These are phyloP conservation scores for Suzukiozyma palmioleophila DNA, from an alignment of 1,139 yeast genomes.

Conservation along the genomic window DNA sequence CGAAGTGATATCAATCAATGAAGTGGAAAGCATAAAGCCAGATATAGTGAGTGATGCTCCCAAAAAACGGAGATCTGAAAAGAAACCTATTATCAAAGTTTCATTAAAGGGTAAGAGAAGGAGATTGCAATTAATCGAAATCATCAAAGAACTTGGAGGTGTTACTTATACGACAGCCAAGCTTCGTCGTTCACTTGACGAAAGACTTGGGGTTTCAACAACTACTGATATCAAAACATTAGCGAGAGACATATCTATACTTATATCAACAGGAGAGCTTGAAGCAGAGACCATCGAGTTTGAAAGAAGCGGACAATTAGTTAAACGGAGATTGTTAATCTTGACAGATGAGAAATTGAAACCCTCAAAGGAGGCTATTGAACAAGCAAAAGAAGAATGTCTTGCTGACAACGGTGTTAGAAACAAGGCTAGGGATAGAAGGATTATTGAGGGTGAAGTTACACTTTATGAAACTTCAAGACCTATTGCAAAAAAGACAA, in stretches of 20 bases:
- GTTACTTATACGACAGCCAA: conserved; percentile 32
- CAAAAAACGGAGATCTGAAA: conserved; percentile 4
- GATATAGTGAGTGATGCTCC: neutral
- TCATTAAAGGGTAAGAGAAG: conserved; percentile 29
- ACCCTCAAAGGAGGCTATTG: conserved; percentile 28
- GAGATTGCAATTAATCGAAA: conserved; percentile 27
- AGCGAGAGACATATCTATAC: conserved; percentile 36
- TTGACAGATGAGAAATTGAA: conserved; percentile 22
- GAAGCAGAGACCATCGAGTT: conserved; percentile 26
- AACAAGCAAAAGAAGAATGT: conserved; percentile 22
- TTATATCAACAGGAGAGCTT: conserved; percentile 20
- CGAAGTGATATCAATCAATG: conserved; percentile 1
- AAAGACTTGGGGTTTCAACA: conserved; percentile 29
- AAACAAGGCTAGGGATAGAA: conserved; percentile 10
- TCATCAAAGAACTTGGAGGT: conserved; percentile 41
- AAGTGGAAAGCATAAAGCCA: conserved; percentile 1
- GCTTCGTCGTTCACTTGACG: conserved; percentile 34
- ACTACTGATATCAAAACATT: conserved; percentile 46
- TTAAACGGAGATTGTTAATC: conserved; percentile 32
- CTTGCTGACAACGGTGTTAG: conserved; percentile 20
- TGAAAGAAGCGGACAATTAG: conserved; percentile 25
- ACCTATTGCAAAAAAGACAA: conserved; percentile 10
- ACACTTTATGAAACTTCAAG: conserved; percentile 16
- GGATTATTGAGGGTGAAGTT: conserved; percentile 31
- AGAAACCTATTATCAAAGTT: conserved; percentile 4